Base-by-base conservation (phyloP, 495 filamentous ascomycete genomes). In the Filosporella fistucella region DNA sequence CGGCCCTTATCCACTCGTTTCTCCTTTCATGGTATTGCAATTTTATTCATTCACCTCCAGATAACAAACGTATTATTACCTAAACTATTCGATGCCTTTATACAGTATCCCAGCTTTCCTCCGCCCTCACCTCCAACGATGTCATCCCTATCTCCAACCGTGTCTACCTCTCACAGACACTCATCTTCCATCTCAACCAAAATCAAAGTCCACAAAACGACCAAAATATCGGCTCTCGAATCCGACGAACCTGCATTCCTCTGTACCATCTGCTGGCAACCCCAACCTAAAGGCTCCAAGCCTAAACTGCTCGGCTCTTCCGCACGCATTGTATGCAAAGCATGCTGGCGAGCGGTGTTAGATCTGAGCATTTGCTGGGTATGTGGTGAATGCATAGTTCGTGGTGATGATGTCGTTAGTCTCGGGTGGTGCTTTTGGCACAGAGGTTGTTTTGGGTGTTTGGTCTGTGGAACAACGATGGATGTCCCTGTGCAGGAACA, bases 341-440 rank as follows among this genome's bases (percentile, higher is more conserved):
- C 56, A 0, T 76, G 72, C 57, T 66, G 65, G 54, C 36, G 44
- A 8, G 62, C 62, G 14, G 42, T 75, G 10, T 35, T 71, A 25
- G 58, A 68, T 51, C 49, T 74, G 14, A 66, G 67, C 33, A 63
- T 73, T 32, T 74, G 70, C 56, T 74, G 59, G 71, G 73, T 69
- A 10, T 74, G 73, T 55, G 70, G 70, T 51, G 68, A 69, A 54
- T 45, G 70, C 24, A 58, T 74, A 1, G 58, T 63, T 13, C 62
- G 66, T 17, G 69, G 62, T 6, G 68, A 68, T 7, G 70, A 71
- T 32, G 64, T 66, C 35, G 68, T 74, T 12, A 69, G 65, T 37
- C 46, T 72, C 13, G 70, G 69, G 1, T 74, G 67, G 70, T 69
- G 68, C 40, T 74, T 74, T 45, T 74, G 71, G 71, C 70, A 75